Percentiles rank a stretch among this genome's conserved stretches.
Evolutionary conservation across 2,329 filamentous ascomycete genomes (phyloP).

Genomic region (Beauveria pseudobassiana): DNA sequence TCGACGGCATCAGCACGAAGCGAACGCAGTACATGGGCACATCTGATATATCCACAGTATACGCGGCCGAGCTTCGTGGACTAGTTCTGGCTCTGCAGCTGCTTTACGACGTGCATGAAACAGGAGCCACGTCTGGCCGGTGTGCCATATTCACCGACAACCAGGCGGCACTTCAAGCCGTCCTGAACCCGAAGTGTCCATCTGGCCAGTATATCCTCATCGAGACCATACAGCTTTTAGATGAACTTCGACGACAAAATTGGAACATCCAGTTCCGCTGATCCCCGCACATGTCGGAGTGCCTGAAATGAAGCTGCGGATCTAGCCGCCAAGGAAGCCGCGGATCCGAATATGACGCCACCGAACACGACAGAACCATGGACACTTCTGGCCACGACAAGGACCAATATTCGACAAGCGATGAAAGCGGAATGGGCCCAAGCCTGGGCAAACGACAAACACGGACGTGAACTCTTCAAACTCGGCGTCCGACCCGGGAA

Average conservation of each 20-base stretch:
- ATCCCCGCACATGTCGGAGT: conserved; percentile 2
- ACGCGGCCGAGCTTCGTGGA: conserved; percentile 11
- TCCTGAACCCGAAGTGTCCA: conserved; percentile 7
- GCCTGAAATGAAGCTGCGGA: background rate
- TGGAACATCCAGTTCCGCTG: background rate
- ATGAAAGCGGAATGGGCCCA: no score
- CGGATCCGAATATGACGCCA: no score
- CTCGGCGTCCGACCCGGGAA: no score
- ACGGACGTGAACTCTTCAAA: no score
- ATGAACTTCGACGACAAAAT: background rate
- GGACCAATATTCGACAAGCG: no score
- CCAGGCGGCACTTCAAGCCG: conserved; percentile 8
- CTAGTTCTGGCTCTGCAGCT: no score
- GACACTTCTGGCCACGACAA: no score
- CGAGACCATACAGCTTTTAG: background rate
- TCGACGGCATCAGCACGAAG: background rate
- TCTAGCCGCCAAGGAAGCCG: no score
- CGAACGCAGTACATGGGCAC: conserved; percentile 6
- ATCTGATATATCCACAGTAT: background rate
- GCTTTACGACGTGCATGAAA: background rate
- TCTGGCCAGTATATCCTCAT: conserved; percentile 7
- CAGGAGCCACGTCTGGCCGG: background rate
- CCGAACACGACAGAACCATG: no score
- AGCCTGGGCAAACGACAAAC: no score
- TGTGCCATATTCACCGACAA: conserved; percentile 10